These are phyloP conservation scores for Neurospora sp. DNA, from an alignment of 495 filamentous ascomycete genomes.

Conservation along the genomic window DNA sequence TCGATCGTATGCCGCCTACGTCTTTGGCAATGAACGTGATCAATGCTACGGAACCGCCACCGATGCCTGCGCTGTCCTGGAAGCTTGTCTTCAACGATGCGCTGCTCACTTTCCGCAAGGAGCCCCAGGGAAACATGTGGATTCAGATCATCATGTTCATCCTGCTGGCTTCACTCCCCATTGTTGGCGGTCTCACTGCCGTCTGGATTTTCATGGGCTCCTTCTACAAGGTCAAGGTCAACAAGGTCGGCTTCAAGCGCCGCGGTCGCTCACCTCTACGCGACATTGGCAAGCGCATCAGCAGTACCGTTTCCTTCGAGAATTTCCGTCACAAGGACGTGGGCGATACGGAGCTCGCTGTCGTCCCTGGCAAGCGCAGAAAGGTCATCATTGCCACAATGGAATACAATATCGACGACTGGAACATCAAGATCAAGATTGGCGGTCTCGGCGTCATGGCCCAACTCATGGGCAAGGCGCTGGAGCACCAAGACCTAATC, in stretches of 20 bases:
- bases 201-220: slow-evolving; percentile 53
- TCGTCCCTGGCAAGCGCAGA: slow-evolving; percentile 44
- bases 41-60: slow-evolving; percentile 48
- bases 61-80: slow-evolving; percentile 46
- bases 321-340: slow-evolving; percentile 43
- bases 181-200: slow-evolving; percentile 43
- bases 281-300: slow-evolving; percentile 11
- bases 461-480: slow-evolving; percentile 62
- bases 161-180: slow-evolving; percentile 32
- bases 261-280: slow-evolving; percentile 19
- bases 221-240: slow-evolving; percentile 51
- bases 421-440: slow-evolving; percentile 64
- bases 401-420: slow-evolving; percentile 66
- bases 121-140: slow-evolving; percentile 44
- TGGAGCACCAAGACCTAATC: slow-evolving; percentile 58
- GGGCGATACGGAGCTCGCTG: slow-evolving; percentile 49
- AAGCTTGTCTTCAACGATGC: slow-evolving; percentile 46
- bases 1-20: slow-evolving; percentile 52
- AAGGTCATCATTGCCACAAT: slow-evolving; percentile 57
- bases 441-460: slow-evolving; percentile 63
- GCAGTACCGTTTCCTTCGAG: slow-evolving; percentile 13
- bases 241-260: slow-evolving; percentile 48
- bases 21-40: slow-evolving; percentile 41
- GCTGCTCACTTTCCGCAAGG: slow-evolving; percentile 31
- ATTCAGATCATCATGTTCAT: slow-evolving; percentile 49